phyloP scores from a whole-genome alignment of 192 early-diverging fungal genomes.

The Coemansia sp. region DNA sequence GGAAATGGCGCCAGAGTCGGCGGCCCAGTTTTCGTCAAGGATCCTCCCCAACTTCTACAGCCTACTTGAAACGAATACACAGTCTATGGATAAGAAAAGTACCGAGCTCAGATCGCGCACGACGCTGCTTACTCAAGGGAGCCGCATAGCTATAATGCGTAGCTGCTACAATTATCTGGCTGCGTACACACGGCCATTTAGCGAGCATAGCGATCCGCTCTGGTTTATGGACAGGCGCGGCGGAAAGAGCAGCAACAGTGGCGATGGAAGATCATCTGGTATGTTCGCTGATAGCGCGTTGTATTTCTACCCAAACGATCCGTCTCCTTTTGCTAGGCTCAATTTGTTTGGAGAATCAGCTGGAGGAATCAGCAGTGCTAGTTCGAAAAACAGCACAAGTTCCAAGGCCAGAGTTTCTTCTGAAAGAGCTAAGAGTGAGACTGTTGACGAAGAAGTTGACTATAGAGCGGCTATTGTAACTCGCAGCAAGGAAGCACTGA shows the following conservation, averaged over 20 bases:
- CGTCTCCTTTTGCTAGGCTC: constrained; percentile 30
- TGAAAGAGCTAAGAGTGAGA: neutral
- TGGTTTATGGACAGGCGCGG: constrained; percentile 33
- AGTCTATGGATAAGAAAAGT: constrained; percentile 7
- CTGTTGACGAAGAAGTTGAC: constrained; percentile 7
- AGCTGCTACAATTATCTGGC: constrained; percentile 46
- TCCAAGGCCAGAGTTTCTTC: constrained; percentile 21
- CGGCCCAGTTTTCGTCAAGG: constrained; percentile 66
- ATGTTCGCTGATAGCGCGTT: constrained; percentile 7
- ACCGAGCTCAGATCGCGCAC: constrained; percentile 31
- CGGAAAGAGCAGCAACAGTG: neutral
- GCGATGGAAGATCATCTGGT: neutral
- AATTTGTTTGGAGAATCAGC: constrained; percentile 35
- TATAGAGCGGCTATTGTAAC: constrained; percentile 15
- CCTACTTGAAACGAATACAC: constrained; percentile 35
- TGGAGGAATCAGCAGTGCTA: neutral
- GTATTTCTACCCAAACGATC: constrained; percentile 30
- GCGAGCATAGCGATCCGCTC: constrained; percentile 14
- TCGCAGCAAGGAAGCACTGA: constrained; percentile 41
- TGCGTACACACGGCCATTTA: constrained; percentile 21
- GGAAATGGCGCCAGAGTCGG: constrained; percentile 60
- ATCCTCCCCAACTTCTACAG: constrained; percentile 51
- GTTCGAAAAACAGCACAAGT: constrained; percentile 9
- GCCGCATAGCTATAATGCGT: constrained; percentile 40
- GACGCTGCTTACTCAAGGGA: constrained; percentile 32